Evolutionary conservation across 306 rosid species (phyloP), one percentile per base, ranked within the genome.

Genomic region (Quercus bicolor): DNA sequence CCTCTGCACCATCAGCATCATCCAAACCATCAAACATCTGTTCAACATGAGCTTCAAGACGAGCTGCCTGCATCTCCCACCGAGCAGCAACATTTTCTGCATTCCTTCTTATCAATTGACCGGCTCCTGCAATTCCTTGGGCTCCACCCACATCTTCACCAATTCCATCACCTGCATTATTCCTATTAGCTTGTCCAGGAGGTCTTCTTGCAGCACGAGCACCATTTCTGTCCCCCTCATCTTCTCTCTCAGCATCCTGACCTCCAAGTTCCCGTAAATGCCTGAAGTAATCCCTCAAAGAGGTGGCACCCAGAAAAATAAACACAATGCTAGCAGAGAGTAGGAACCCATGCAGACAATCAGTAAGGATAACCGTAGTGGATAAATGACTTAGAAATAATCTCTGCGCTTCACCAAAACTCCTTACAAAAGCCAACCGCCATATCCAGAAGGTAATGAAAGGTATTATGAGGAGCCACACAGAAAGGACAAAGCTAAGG

Each of bases 61-160:
- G 98, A 75, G 98, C 97, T 68, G 98, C 99, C 90, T 89, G 99
- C 91, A 93, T 86, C 89, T 96, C 99, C 98, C 96, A 96, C 70
- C 96, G 91, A 77, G 98, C 99, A 68, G 97, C 98, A 64, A 96
- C 97, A 81, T 96, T 93, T 86, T 93, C 99, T 68, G 96, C 97
- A 84, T 96, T 96, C 83, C 99, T 86, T 74, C 99, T 91, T 52
- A 93, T 85, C 56, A 90, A 87, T 89, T 90, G 99, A 77, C 97
- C 99, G 10, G 98, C 97, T 77, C 94, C 99, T 1, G 91, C 98
- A 82, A 88, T 89, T 70, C 91, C 99, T 70, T 86, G 99, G 19
- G 86, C 99, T 28, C 88, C 98, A 79, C 88, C 97, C 64, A 85
- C 93, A 83, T 96, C 99, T 81, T 96, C 99, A 70, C 76, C 93